Evolutionary conservation across 1,284 basidiomycete genomes (phyloP), one percentile per base, ranked within the genome.

Genomic region (Sanghuangporus baumii): DNA sequence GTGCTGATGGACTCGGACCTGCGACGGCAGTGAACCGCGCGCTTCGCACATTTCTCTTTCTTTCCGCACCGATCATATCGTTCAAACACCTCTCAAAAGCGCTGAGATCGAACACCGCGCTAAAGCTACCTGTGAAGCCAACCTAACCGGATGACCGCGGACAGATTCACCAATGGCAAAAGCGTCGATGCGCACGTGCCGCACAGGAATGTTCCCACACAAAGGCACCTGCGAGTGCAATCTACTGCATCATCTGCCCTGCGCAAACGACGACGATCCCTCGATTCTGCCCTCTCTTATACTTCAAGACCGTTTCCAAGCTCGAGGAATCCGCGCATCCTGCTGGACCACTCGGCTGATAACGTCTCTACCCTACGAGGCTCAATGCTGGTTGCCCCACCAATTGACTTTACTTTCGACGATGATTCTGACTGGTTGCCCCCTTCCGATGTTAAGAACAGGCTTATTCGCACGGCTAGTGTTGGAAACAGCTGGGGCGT

Each of bases 401-500:
- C 82, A 66, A 75, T 86, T 66, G 86, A 86, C 71, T 73, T 86
- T 69, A 75, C 78, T 61, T 87, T 86, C 73, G 84, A 84, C 69
- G 83, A 83, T 69, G 86, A 87, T 67, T 85, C 86, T 74, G 86
- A 81, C 72, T 78, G 76, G 84, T 67, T 81, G 74, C 66, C 77
- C 69, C 71, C 76, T 4, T 65, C 66, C 68, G 65, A 74, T 26
- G 60, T 70, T 2, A 66, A 62, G 20, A 74, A 80, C 23, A 77
- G 76, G 68, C 78, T 88, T 23, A 84, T 85, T 74, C 78, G 82
- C 61, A 76, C 85, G 6, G 80, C 86, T 41, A 88, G 87, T 67
- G 83, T 87, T 51, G 83, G 85, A 34, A 82, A 81, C 64, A 91
- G 89, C 73, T 93, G 88, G 86, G 87, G 87, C 4, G 89, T 93